Conservation (phyloP, 192 early-diverging fungal species). For the Podila epicladia region DNA sequence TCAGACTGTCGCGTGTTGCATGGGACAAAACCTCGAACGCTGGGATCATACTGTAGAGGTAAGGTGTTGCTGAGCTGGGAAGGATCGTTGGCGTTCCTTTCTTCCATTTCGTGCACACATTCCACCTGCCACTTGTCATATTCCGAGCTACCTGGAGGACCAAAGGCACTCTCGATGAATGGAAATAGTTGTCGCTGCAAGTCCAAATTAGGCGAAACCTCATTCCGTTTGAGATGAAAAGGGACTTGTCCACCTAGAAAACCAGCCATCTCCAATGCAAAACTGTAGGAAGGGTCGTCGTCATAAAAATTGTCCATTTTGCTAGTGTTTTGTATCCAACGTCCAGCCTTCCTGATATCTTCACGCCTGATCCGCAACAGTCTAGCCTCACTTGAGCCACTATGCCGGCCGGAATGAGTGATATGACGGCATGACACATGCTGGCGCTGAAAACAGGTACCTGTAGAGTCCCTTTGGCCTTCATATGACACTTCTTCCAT, state of each 20-base stretch:
- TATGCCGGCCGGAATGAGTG: too few relatives aligned
- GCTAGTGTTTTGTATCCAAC: not conserved
- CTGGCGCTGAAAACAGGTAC: too few relatives aligned
- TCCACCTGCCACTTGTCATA: not conserved
- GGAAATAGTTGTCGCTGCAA: conserved; percentile 7
- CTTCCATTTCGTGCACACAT: conserved; percentile 7
- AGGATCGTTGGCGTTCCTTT: not conserved
- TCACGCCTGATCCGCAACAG: not conserved
- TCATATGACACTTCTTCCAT: too few relatives aligned
- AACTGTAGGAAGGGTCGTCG: not conserved
- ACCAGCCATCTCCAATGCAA: not conserved
- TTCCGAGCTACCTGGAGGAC: conserved; percentile 4
- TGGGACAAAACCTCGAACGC: conserved; percentile 5
- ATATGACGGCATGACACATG: too few relatives aligned
- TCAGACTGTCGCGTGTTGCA: conserved; percentile 6
- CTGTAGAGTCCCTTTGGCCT: too few relatives aligned
- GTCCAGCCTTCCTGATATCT: not conserved
- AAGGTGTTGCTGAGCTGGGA: not conserved
- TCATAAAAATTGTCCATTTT: not conserved
- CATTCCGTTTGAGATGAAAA: conserved; percentile 8
- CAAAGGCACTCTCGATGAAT: not conserved
- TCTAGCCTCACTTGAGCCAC: too few relatives aligned
- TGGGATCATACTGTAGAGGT: not conserved
- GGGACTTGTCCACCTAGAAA: conserved; percentile 5
- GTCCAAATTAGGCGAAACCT: not conserved